Conservation (phyloP, 495 filamentous ascomycete genomes). For the Aspergillus cristatus region DNA sequence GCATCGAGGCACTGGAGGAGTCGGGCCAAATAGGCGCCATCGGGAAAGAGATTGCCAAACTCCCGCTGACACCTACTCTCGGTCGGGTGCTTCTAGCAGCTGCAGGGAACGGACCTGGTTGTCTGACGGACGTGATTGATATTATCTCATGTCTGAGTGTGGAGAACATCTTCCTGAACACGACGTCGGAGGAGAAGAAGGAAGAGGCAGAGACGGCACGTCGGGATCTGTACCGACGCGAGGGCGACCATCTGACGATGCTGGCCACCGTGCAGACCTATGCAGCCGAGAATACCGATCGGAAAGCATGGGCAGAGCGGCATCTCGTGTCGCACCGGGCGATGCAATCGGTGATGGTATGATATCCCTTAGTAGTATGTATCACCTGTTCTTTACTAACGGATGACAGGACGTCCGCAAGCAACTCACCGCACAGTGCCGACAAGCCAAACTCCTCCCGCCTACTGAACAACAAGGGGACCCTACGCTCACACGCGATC, state of each 20-base stretch:
- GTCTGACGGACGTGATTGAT: slow-evolving; percentile 78
- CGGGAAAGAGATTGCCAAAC: slow-evolving; percentile 66
- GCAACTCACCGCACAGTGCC: slow-evolving; percentile 65
- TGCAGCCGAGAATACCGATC: slow-evolving; percentile 61
- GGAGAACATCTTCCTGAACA: slow-evolving; percentile 78
- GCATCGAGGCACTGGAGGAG: slow-evolving; percentile 67
- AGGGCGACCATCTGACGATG: slow-evolving; percentile 87
- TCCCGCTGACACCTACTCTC: slow-evolving; percentile 75
- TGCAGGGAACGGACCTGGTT: slow-evolving; percentile 55
- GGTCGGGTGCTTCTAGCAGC: slow-evolving; percentile 79
- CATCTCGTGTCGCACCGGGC: slow-evolving; percentile 73
- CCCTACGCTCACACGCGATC: slow-evolving; percentile 11
- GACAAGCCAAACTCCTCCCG: slow-evolving; percentile 32
- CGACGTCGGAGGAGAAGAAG: slow-evolving; percentile 69
- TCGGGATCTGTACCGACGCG: slow-evolving; percentile 63
- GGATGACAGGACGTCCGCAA: slow-evolving; percentile 63
- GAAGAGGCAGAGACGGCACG: slow-evolving; percentile 67
- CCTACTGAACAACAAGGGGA: slow-evolving; percentile 12
- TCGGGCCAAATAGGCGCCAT: slow-evolving; percentile 62
- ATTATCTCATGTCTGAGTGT: slow-evolving; percentile 83
- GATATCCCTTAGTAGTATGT: too few relatives aligned
- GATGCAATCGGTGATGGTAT: slow-evolving; percentile 68
- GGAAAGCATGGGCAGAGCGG: slow-evolving; percentile 66
- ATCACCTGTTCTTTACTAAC: not conserved
- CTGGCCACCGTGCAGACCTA: slow-evolving; percentile 77